phyloP scores from a whole-genome alignment of 768 basidiomycete genomes.

The Cyclocybe cylindracea region DNA sequence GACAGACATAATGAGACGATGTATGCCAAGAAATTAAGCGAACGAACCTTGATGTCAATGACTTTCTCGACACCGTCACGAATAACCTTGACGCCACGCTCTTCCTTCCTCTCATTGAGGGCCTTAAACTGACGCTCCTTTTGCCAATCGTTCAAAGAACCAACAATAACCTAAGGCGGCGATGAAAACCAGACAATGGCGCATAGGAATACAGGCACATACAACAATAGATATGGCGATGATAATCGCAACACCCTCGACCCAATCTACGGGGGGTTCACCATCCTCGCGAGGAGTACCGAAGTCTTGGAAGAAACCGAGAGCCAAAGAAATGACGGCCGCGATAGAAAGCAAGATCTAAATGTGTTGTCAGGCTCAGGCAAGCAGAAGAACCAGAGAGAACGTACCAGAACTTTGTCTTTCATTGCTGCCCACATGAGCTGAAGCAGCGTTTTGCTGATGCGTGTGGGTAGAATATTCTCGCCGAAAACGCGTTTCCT shows the following conservation, averaged over 20 bases:
- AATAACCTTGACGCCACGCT: conserved; percentile 84
- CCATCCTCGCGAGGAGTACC: conserved; percentile 60
- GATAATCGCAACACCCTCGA: conserved; percentile 88
- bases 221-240: conserved; percentile 77
- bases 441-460: conserved; percentile 65
- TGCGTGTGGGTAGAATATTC: conserved; percentile 73
- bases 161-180: conserved; percentile 70
- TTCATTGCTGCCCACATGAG: conserved; percentile 88
- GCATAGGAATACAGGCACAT: conserved; percentile 23
- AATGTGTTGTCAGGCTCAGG: background rate
- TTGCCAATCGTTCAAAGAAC: conserved; percentile 97
- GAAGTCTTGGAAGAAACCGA: conserved; percentile 94
- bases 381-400: background rate
- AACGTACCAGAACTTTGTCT: conserved; percentile 84
- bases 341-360: conserved; percentile 90
- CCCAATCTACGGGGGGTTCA: conserved; percentile 91
- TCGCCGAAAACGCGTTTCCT: conserved; percentile 71
- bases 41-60: conserved; percentile 76
- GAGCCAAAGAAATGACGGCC: conserved; percentile 88
- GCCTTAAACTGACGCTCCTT: conserved; percentile 95
- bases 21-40: background rate
- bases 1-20: conserved; percentile 3
- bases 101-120: conserved; percentile 94
- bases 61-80: conserved; percentile 69
- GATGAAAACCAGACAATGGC: conserved; percentile 8